Percentiles rank a stretch among this genome's conserved stretches.
Conservation (phyloP, 805 yeast species). For the Wickerhamomyces queroliae region DNA sequence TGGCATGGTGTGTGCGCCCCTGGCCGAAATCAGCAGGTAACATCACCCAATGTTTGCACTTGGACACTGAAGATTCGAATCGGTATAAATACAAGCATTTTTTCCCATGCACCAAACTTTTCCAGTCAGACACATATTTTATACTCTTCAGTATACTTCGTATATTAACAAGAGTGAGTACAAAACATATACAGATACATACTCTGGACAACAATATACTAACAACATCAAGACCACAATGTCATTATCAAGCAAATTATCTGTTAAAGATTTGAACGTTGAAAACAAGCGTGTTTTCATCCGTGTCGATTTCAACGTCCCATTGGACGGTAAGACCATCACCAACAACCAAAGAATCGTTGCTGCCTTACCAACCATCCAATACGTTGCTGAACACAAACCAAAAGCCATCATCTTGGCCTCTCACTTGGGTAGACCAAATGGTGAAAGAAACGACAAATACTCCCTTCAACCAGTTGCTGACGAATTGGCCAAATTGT, state of each 20-base stretch:
- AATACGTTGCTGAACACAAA: conserved; percentile 86
- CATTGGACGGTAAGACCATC: conserved; percentile 92
- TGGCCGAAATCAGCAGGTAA: background rate
- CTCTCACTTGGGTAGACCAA: conserved; percentile 99
- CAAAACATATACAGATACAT: too few species aligned
- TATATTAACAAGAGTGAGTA: background rate
- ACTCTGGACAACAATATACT: background rate
- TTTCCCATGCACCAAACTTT: background rate
- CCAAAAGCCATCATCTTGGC: conserved; percentile 92
- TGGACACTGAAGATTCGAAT: background rate
- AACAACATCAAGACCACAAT: conserved; percentile 30
- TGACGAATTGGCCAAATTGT: conserved; percentile 74
- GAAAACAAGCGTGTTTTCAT: conserved; percentile 94
- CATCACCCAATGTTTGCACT: conserved; percentile 1
- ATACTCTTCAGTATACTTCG: background rate
- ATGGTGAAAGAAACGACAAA: conserved; percentile 82
- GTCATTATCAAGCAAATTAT: conserved; percentile 92
- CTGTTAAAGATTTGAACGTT: conserved; percentile 86
- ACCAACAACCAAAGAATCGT: conserved; percentile 99
- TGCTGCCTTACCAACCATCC: conserved; percentile 98
- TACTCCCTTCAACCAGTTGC: conserved; percentile 94
- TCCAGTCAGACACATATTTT: background rate
- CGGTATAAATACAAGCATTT: background rate
- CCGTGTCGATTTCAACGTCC: conserved; percentile 96
- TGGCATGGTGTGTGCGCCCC: background rate